Evolutionary conservation across 2,329 filamentous ascomycete species (phyloP).

Genomic region (Ustilaginoidea virens): DNA sequence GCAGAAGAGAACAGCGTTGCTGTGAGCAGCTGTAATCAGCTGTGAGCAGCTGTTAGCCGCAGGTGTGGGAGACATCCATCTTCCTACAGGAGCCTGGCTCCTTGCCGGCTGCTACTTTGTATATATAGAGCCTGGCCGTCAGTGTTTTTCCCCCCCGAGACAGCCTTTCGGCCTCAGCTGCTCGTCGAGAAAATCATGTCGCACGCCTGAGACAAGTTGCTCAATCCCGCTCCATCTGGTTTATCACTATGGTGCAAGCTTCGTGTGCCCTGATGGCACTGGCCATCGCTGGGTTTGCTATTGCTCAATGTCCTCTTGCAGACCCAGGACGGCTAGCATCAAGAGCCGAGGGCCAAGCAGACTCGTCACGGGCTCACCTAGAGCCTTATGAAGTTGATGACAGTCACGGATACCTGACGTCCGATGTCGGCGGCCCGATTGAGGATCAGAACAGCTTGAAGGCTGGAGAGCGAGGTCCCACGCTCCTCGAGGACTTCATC

Average conservation of each 20-base stretch:
- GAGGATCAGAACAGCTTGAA: slow-evolving; percentile 50
- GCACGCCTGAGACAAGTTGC: too few species aligned
- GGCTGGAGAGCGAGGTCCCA: slow-evolving; percentile 51
- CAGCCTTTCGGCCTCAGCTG: too few species aligned
- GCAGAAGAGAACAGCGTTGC: too few species aligned
- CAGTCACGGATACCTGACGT: slow-evolving; percentile 40
- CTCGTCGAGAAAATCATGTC: too few species aligned
- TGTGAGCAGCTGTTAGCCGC: too few species aligned
- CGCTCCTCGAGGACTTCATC: slow-evolving; percentile 56
- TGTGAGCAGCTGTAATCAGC: too few species aligned
- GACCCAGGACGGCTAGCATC: slow-evolving; percentile 12
- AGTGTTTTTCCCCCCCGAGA: too few species aligned
- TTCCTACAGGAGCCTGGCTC: too few species aligned
- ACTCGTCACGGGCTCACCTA: slow-evolving; percentile 16
- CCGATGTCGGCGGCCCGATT: slow-evolving; percentile 53
- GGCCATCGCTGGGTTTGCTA: slow-evolving; percentile 12
- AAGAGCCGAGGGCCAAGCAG: slow-evolving; percentile 9
- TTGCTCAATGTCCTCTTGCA: slow-evolving; percentile 19
- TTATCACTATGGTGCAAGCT: slow-evolving; percentile 13
- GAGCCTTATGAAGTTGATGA: slow-evolving; percentile 33
- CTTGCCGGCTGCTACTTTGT: too few species aligned
- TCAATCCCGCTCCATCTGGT: not conserved
- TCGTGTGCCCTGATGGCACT: slow-evolving; percentile 10
- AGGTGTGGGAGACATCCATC: too few species aligned
- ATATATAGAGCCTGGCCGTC: too few species aligned